Percentiles rank a stretch among this genome's conserved stretches.
These are phyloP conservation scores for Golubevia pallescens DNA, from an alignment of 1,284 basidiomycete genomes.

Conservation along the genomic window DNA sequence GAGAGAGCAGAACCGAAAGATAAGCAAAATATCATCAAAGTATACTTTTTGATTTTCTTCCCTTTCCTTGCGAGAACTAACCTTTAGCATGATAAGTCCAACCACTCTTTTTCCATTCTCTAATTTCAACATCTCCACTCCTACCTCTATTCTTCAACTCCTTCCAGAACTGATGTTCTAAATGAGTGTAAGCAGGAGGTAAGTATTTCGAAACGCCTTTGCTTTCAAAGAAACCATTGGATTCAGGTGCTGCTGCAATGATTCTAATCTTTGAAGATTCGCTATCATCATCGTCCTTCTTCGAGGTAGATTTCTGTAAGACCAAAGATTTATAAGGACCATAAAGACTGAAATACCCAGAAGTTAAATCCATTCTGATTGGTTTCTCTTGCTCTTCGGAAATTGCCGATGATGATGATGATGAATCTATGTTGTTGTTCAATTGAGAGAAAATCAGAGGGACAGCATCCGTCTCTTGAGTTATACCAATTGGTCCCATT, in stretches of 20 bases:
- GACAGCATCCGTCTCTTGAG: conserved; percentile 62
- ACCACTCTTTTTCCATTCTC: conserved; percentile 84
- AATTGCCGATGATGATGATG: too few relatives aligned
- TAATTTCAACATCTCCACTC: conserved; percentile 71
- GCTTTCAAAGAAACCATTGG: conserved; percentile 90
- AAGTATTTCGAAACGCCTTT: conserved; percentile 87
- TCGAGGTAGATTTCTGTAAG: conserved; percentile 9
- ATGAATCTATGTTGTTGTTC: too few relatives aligned
- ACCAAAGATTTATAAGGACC: conserved; percentile 70
- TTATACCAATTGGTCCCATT: conserved; percentile 63
- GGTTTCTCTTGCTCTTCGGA: not conserved
- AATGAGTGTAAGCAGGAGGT: conserved; percentile 89
- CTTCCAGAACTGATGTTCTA: conserved; percentile 82
- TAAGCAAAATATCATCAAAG: too few relatives aligned
- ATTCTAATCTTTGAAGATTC: conserved; percentile 73
- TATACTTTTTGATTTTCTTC: too few relatives aligned
- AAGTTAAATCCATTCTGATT: conserved; percentile 69
- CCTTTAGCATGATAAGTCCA: conserved; percentile 99
- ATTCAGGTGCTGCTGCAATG: conserved; percentile 82
- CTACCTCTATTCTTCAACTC: conserved; percentile 18
- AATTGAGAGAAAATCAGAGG: conserved; percentile 25
- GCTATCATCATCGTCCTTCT: conserved; percentile 20
- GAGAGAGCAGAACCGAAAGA: conserved; percentile 66
- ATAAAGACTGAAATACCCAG: conserved; percentile 92
- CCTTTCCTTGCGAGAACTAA: conserved; percentile 22